phyloP scores from a whole-genome alignment of 2,329 filamentous ascomycete genomes.

The Ceratocystis ficicola region DNA sequence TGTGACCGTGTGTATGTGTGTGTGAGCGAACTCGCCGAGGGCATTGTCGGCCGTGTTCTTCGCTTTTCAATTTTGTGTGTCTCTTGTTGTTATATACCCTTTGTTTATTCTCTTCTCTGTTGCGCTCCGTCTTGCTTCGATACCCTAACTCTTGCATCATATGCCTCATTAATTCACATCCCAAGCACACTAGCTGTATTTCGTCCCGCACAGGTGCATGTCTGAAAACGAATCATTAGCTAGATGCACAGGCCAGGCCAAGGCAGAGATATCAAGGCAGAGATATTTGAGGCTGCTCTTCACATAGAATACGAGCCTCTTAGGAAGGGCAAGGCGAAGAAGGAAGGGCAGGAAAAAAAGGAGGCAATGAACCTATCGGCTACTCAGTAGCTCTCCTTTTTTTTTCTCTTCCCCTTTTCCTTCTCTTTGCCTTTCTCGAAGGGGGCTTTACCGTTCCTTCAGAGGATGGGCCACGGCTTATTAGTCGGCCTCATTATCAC shows the following conservation, averaged over 20 bases:
- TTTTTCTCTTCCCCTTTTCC: background rate
- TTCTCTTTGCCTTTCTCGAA: slow-evolving; percentile 5
- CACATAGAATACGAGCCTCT: background rate
- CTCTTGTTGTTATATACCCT: slow-evolving; percentile 4
- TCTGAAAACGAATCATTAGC: background rate
- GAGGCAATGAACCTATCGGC: background rate
- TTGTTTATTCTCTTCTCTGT: background rate
- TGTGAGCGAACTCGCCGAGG: background rate
- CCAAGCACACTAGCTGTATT: background rate
- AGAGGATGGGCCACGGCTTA: slow-evolving; percentile 13
- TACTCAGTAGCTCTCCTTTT: too few species aligned
- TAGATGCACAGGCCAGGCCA: slow-evolving; percentile 2
- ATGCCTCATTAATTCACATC: background rate
- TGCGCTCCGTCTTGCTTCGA: background rate
- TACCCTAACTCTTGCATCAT: background rate
- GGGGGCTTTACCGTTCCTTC: slow-evolving; percentile 6
- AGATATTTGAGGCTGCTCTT: background rate
- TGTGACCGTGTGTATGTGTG: background rate
- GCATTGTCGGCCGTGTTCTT: background rate
- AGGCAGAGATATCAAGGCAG: background rate
- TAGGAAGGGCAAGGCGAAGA: background rate
- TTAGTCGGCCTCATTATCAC: slow-evolving; percentile 13
- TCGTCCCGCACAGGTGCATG: background rate
- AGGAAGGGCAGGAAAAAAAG: background rate
- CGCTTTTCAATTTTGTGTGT: background rate